Percentiles rank a stretch among this genome's conserved stretches.
phyloP scores from a whole-genome alignment of 805 yeast species.

The Metschnikowia lochheadii region DNA sequence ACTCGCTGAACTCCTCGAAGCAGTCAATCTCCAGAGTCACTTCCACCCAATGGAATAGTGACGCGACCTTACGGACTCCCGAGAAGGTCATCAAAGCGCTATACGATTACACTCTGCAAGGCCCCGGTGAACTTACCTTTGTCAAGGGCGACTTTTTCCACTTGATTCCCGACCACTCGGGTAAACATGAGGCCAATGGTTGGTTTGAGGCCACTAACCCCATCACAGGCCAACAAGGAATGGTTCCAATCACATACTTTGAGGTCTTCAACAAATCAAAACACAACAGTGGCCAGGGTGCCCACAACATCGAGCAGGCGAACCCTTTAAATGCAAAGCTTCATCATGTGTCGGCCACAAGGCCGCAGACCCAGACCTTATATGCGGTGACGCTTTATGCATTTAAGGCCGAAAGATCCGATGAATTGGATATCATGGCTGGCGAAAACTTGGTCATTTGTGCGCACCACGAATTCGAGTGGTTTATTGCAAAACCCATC shows the following conservation, averaged over 20 bases:
- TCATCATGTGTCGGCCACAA: constrained; percentile 11
- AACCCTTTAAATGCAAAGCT: constrained; percentile 20
- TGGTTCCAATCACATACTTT: constrained; percentile 83
- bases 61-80: constrained; percentile 48
- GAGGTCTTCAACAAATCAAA: constrained; percentile 68
- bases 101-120: constrained; percentile 71
- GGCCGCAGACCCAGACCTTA: constrained; percentile 43
- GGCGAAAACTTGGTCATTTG: constrained; percentile 91
- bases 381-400: constrained; percentile 86
- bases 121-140: constrained; percentile 77
- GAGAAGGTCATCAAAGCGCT: constrained; percentile 81
- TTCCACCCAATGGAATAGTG: constrained; percentile 15
- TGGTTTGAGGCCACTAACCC: constrained; percentile 94
- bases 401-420: constrained; percentile 76
- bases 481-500: constrained; percentile 97
- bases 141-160: constrained; percentile 84
- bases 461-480: constrained; percentile 94
- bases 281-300: constrained; percentile 17
- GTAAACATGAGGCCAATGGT: constrained; percentile 38
- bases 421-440: constrained; percentile 77
- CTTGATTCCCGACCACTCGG: constrained; percentile 40
- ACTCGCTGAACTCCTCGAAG: constrained; percentile 26
- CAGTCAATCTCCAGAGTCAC: constrained; percentile 30
- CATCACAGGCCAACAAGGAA: constrained; percentile 66
- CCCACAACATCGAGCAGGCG: constrained; percentile 17